Evolutionary conservation across 164 flowering plant genomes (phyloP).

Genomic region (Annona squamosa): DNA sequence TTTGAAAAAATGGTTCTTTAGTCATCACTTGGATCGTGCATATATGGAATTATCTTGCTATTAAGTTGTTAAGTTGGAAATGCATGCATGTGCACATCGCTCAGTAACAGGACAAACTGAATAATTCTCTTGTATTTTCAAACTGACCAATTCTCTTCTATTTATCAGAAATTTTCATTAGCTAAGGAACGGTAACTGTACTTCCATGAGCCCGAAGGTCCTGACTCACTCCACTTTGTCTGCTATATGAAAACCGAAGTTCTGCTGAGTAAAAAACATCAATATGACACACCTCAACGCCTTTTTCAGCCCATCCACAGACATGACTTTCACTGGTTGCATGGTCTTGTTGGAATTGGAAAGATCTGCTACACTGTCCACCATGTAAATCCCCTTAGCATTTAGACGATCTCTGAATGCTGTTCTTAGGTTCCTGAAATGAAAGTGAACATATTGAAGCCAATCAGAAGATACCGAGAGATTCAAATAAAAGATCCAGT

Average conservation of each 20-base stretch:
- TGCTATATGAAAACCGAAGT: neutral
- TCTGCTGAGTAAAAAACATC: neutral
- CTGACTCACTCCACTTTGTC: neutral
- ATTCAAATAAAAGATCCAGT: neutral
- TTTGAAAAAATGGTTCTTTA: neutral
- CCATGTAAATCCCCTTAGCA: slow-evolving; percentile 64
- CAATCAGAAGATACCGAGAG: neutral
- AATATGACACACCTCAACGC: slow-evolving; percentile 57
- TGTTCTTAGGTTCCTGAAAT: slow-evolving; percentile 57
- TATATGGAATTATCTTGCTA: neutral
- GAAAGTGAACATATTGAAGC: slow-evolving; percentile 3
- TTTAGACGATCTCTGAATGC: slow-evolving; percentile 48
- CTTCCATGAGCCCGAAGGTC: neutral
- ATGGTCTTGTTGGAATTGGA: slow-evolving; percentile 30
- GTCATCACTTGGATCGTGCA: neutral
- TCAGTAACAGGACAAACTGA: neutral
- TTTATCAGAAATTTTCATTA: neutral
- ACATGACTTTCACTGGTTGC: slow-evolving; percentile 53
- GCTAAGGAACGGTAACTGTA: neutral
- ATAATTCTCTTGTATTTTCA: neutral
- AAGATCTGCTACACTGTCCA: slow-evolving; percentile 46
- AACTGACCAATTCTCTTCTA: neutral
- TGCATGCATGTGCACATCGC: neutral
- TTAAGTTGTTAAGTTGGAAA: neutral
- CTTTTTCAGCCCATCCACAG: slow-evolving; percentile 70